Evolutionary conservation across 129 eudicot species (phyloP).

Genomic region (Chrysanthemum seticuspe): DNA sequence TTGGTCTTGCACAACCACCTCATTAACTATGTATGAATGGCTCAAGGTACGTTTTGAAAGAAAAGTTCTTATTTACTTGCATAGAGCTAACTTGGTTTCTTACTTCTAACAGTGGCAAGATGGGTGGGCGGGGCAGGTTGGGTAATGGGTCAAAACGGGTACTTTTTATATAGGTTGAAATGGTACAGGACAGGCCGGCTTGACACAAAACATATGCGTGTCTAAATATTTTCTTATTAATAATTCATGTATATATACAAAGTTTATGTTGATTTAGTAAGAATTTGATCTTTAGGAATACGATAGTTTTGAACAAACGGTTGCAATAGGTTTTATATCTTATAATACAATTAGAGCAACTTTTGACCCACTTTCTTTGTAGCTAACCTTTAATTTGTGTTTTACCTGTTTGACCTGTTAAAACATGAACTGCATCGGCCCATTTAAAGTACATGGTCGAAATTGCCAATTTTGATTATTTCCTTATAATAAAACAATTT

Average conservation of each 20-base stretch:
- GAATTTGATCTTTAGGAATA: too few species aligned
- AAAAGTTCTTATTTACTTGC: background rate
- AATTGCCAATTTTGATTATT: background rate
- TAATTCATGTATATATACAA: background rate
- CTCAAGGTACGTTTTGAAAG: constrained; percentile 37
- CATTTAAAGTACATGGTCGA: background rate
- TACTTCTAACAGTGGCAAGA: background rate
- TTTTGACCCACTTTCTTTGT: background rate
- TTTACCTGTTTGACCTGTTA: background rate
- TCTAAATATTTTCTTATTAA: background rate
- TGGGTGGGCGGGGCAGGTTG: background rate
- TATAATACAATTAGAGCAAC: background rate
- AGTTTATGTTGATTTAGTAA: too few species aligned
- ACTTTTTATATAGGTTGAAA: background rate
- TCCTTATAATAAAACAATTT: background rate
- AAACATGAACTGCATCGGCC: background rate
- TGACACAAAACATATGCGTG: too few species aligned
- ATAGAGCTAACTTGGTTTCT: background rate
- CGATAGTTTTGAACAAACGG: background rate
- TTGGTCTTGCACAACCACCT: constrained; percentile 58
- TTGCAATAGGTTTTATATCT: background rate
- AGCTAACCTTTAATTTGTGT: background rate
- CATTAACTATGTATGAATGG: constrained; percentile 63
- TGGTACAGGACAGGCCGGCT: too few species aligned
- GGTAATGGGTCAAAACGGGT: constrained; percentile 4